Base-by-base conservation (phyloP, 106 monocot genomes). In the Phalaenopsis equestris region DNA sequence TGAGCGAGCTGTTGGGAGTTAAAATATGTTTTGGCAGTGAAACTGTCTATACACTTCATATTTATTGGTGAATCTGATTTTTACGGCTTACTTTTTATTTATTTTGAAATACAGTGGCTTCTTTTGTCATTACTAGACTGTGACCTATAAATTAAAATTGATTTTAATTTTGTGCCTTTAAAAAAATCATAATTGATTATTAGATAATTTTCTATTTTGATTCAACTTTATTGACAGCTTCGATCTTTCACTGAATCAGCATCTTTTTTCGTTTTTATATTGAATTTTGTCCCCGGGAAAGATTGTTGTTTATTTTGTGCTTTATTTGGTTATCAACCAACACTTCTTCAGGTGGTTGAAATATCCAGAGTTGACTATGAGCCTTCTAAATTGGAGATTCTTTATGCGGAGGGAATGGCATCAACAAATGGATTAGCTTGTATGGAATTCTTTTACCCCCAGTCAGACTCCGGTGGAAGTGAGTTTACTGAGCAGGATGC, bases 291-390 rank as follows among this genome's bases (percentile, higher is more conserved):
- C 8, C 36, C 11, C 19, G 19, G 18, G 8, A 68, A 68, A 30
- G 68, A 36, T 30, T 30, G 68, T 68, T 16, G 11, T 42, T 79
- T 30, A 75, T 74, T 81, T 57, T 43, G 56, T 75, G 17, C 23
- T 42, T 55, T 67, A 58, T 72, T 75, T 41, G 38, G 38, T 15
- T 70, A 21, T 56, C 64, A 67, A 55, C 41, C 11, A 42, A 67
- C 39, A 0, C 5, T 78, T 79, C 14, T 76, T 77, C 82, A 98
- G 97, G 92, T 80, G 87, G 90, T 87, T 84, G 94, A 94, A 58
- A 89, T 98, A 87, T 94, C 89, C 78, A 92, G 89, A 83, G 72
- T 78, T 52, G 97, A 94, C 46, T 98, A 98, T 79, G 90, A 92
- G 78, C 94, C 92, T 24, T 90, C 91, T 39, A 84, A 94, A 78